These are phyloP conservation scores for Pyrrhoderma noxium DNA, from an alignment of 1,284 basidiomycete species.

Conservation along the genomic window DNA sequence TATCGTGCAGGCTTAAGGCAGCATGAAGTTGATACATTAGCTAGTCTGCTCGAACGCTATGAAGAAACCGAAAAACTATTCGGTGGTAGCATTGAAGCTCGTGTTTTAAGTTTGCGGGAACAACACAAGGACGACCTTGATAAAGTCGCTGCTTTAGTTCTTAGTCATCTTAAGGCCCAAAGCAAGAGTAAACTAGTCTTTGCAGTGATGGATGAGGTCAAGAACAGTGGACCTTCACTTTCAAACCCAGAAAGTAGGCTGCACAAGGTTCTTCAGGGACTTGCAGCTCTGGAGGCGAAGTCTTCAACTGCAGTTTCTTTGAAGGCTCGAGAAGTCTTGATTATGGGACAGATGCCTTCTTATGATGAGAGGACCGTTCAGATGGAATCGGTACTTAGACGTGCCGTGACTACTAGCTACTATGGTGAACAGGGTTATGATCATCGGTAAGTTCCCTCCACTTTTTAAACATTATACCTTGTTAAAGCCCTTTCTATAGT, in stretches of 20 bases:
- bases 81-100: slow-evolving; percentile 86
- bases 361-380: slow-evolving; percentile 91
- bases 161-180: slow-evolving; percentile 93
- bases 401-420: slow-evolving; percentile 78
- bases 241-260: slow-evolving; percentile 65
- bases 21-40: slow-evolving; percentile 77
- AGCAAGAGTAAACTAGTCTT: slow-evolving; percentile 89
- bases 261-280: slow-evolving; percentile 66
- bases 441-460: slow-evolving; percentile 41
- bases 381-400: slow-evolving; percentile 91
- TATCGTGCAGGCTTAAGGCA: slow-evolving; percentile 82
- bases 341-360: slow-evolving; percentile 93
- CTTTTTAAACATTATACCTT: neutral
- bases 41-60: slow-evolving; percentile 68
- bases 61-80: slow-evolving; percentile 88
- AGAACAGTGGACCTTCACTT: slow-evolving; percentile 65
- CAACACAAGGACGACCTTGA: slow-evolving; percentile 91
- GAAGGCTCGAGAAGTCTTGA: slow-evolving; percentile 96
- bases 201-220: slow-evolving; percentile 83
- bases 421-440: slow-evolving; percentile 81
- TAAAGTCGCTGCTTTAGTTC: slow-evolving; percentile 79
- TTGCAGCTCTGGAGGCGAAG: slow-evolving; percentile 85
- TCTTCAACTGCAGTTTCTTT: slow-evolving; percentile 85
- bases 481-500: slow-evolving; percentile 29
- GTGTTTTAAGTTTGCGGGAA: slow-evolving; percentile 86